Percentiles rank a stretch among this genome's conserved stretches.
phyloP scores from a whole-genome alignment of 2,329 filamentous ascomycete genomes.

The Ramularia endophylla region DNA sequence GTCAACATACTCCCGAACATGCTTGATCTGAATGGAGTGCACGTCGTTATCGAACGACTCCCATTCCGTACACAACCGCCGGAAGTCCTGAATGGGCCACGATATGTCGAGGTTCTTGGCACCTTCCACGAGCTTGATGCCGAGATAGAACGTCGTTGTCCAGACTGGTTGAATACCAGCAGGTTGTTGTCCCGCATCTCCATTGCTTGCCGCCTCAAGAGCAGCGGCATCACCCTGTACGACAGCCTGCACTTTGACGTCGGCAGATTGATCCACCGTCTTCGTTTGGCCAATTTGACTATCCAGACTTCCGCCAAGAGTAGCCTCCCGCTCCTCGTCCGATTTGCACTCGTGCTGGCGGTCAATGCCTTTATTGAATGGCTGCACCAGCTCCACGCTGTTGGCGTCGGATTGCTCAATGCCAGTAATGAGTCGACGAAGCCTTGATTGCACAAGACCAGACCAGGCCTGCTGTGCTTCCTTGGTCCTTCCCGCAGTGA shows the following conservation, averaged over 20 bases:
- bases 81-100: slow-evolving; percentile 79
- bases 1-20: slow-evolving; percentile 71
- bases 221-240: slow-evolving; percentile 37
- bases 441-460: slow-evolving; percentile 88
- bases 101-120: slow-evolving; percentile 71
- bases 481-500: slow-evolving; percentile 73
- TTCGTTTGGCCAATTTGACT: slow-evolving; percentile 56
- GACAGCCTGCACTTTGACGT: slow-evolving; percentile 45
- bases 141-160: slow-evolving; percentile 92
- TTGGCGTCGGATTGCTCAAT: slow-evolving; percentile 70
- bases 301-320: slow-evolving; percentile 56
- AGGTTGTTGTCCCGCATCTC: slow-evolving; percentile 29
- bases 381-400: slow-evolving; percentile 71
- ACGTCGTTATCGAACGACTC: slow-evolving; percentile 67
- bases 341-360: slow-evolving; percentile 65
- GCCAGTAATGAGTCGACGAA: slow-evolving; percentile 75
- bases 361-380: slow-evolving; percentile 90
- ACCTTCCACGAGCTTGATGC: slow-evolving; percentile 61
- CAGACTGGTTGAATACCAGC: slow-evolving; percentile 55
- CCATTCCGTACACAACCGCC: slow-evolving; percentile 70
- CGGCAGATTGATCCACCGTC: slow-evolving; percentile 47
- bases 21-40: slow-evolving; percentile 73
- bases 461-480: slow-evolving; percentile 84
- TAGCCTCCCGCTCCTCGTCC: slow-evolving; percentile 56
- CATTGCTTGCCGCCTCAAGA: slow-evolving; percentile 32